Percentiles rank a stretch among this genome's conserved stretches.
Conservation (phyloP, 2,329 filamentous ascomycete genomes). For the Bipolaris cookei region DNA sequence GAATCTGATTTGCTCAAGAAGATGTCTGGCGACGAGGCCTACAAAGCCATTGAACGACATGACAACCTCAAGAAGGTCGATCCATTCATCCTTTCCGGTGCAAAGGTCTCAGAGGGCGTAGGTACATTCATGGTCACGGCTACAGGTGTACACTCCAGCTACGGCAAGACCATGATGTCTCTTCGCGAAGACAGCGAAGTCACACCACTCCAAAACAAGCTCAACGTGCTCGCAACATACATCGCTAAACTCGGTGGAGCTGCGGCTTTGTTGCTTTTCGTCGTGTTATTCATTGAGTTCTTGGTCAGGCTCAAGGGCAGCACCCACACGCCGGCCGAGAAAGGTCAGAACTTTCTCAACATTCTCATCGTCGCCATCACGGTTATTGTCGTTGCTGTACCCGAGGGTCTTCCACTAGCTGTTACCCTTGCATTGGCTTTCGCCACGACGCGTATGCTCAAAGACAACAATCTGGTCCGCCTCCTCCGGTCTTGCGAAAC, state of each 20-base stretch:
- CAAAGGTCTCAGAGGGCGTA: slow-evolving; percentile 76
- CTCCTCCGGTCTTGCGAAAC: slow-evolving; percentile 71
- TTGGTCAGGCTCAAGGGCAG: slow-evolving; percentile 69
- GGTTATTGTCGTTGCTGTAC: slow-evolving; percentile 72
- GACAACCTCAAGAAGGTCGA: slow-evolving; percentile 71
- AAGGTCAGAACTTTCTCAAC: slow-evolving; percentile 73
- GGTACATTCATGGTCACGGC: slow-evolving; percentile 78
- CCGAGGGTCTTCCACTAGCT: slow-evolving; percentile 69
- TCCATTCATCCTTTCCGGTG: slow-evolving; percentile 86
- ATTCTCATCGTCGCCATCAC: slow-evolving; percentile 71
- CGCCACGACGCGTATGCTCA: slow-evolving; percentile 70
- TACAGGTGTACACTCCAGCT: slow-evolving; percentile 74
- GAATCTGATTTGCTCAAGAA: slow-evolving; percentile 77
- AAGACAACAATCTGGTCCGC: slow-evolving; percentile 74
- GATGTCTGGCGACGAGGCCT: slow-evolving; percentile 69
- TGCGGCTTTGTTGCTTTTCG: slow-evolving; percentile 79
- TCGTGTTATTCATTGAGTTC: slow-evolving; percentile 86
- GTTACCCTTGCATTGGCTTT: slow-evolving; percentile 73
- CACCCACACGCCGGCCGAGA: slow-evolving; percentile 66
- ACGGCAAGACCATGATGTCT: slow-evolving; percentile 80
- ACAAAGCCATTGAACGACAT: slow-evolving; percentile 66
- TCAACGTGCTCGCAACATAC: slow-evolving; percentile 78
- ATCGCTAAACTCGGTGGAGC: slow-evolving; percentile 79
- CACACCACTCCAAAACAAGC: slow-evolving; percentile 77
- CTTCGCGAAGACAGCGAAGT: slow-evolving; percentile 77